Percentiles rank a stretch among this genome's conserved stretches.
Evolutionary conservation across 169 alveolate species (phyloP).

Genomic region (Toxoplasma gondii): DNA sequence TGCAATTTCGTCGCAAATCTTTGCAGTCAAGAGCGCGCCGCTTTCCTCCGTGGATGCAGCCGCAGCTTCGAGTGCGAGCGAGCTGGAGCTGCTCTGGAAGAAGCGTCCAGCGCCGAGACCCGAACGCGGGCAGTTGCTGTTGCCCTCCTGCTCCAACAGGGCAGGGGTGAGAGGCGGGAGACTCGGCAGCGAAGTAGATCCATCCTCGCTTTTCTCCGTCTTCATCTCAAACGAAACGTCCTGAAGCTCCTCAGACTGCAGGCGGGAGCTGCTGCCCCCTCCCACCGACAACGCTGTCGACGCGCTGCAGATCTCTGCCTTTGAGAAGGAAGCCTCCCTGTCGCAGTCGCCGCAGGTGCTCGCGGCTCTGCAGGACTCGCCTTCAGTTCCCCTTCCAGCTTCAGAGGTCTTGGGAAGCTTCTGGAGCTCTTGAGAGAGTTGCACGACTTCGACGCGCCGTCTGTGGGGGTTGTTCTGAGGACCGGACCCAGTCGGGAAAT

Average conservation of each 20-base stretch:
- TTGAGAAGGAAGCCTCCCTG: not conserved
- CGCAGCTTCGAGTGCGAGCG: not conserved
- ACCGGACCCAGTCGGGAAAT: not conserved
- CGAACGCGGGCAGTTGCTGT: not conserved
- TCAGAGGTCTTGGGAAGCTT: not conserved
- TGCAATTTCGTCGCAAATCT: constrained; percentile 62
- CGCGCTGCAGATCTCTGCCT: not conserved
- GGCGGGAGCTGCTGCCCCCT: constrained; percentile 54
- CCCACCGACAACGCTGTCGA: constrained; percentile 49
- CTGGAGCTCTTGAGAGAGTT: not conserved
- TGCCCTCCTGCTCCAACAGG: constrained; percentile 23
- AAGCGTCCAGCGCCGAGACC: not conserved
- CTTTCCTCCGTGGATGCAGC: not conserved
- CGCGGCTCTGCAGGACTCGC: not conserved
- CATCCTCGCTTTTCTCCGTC: not conserved
- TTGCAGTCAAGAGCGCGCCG: constrained; percentile 32
- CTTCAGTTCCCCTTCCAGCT: not conserved
- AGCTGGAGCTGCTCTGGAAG: constrained; percentile 19
- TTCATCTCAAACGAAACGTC: not conserved
- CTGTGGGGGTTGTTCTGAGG: not conserved
- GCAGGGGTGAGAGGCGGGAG: not conserved
- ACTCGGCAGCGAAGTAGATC: constrained; percentile 26
- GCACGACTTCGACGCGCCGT: not conserved
- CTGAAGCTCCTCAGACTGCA: constrained; percentile 59
- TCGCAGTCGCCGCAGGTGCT: not conserved